Base-by-base conservation (phyloP, 176 grass and related monocot genomes). In the Oryza glaberrima region DNA sequence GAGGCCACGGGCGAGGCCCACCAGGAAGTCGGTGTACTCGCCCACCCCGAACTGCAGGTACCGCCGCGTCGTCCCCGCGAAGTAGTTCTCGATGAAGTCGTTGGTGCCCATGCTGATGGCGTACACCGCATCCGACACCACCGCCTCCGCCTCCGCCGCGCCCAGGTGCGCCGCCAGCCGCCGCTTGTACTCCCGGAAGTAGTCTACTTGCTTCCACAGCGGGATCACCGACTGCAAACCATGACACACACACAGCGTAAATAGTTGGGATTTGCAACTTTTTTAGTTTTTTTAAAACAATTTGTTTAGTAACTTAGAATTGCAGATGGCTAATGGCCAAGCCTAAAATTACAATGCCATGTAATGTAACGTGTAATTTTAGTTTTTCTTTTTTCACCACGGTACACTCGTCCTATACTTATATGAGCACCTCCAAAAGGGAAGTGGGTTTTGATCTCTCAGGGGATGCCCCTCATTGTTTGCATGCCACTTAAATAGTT, bases 1-100 rank as follows among this genome's bases (percentile, higher is more conserved):
- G 64, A 93, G 93, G 46, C 47, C 65, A 1, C 81, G 80, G 12
- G 91, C 76, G 1, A 91, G 74, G 82, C 63, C 54, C 13, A 87
- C 32, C 30, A 96, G 86, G 77, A 77, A 90, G 30, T 77, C 65
- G 3, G 85, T 88, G 69, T 96, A 96, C 58, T 82, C 75, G 13
- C 41, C 20, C 1, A 87, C 36, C 14, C 88, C 86, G 85, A 78
- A 96, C 80, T 96, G 76, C 5, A 64, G 78, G 43, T 72, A 84
- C 20, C 94, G 88, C 12, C 64, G 3, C 15, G 86, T 75, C 6
- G 90, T 28, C 13, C 66, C 38, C 19, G 91, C 84, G 45, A 86
- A 75, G 84, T 96, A 96, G 86, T 96, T 96, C 88, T 96, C 94
- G 70, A 96, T 88, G 83, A 93, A 96, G 77, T 96, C 94, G 76